These are phyloP conservation scores for Rhodotorula kratochvilovae DNA, from an alignment of 768 basidiomycete species.

Conservation along the genomic window DNA sequence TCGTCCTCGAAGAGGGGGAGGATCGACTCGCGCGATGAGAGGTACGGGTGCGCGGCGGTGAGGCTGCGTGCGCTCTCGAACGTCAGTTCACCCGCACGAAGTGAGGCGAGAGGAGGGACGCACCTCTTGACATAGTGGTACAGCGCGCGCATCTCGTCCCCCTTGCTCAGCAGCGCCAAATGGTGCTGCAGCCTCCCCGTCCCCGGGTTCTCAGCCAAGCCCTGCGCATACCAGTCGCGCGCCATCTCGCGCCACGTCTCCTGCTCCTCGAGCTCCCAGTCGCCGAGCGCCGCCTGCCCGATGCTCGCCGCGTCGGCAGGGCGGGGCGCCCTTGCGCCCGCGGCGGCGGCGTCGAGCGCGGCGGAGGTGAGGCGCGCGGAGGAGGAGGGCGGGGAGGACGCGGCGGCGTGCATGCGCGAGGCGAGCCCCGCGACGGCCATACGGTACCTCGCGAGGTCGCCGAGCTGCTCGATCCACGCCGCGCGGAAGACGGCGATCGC, in stretches of 20 bases:
- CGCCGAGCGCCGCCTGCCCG: conserved; percentile 74
- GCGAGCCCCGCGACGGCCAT: conserved; percentile 80
- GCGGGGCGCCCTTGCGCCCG: background rate
- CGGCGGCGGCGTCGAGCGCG: background rate
- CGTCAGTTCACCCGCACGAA: conserved; percentile 7
- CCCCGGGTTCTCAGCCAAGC: conserved; percentile 84
- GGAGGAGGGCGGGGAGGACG: too few species aligned
- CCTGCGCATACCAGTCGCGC: conserved; percentile 84
- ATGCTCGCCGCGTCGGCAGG: conserved; percentile 55
- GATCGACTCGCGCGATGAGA: conserved; percentile 81
- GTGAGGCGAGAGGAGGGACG: conserved; percentile 36
- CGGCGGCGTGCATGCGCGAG: conserved; percentile 17
- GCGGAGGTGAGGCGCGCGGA: background rate
- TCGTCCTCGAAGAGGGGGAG: conserved; percentile 78
- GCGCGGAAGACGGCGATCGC: conserved; percentile 64
- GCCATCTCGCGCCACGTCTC: conserved; percentile 88
- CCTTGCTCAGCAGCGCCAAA: conserved; percentile 75
- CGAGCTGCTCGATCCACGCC: conserved; percentile 93
- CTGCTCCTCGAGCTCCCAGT: conserved; percentile 74
- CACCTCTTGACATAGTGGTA: conserved; percentile 96
- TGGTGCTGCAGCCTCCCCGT: conserved; percentile 92
- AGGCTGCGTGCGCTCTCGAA: too few species aligned
- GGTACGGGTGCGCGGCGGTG: conserved; percentile 82
- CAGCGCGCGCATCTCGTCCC: conserved; percentile 73
- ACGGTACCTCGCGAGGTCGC: conserved; percentile 88